Evolutionary conservation across 345 rosid genomes (phyloP), one percentile per base, ranked within the genome.

Genomic region (Brassica carinata): DNA sequence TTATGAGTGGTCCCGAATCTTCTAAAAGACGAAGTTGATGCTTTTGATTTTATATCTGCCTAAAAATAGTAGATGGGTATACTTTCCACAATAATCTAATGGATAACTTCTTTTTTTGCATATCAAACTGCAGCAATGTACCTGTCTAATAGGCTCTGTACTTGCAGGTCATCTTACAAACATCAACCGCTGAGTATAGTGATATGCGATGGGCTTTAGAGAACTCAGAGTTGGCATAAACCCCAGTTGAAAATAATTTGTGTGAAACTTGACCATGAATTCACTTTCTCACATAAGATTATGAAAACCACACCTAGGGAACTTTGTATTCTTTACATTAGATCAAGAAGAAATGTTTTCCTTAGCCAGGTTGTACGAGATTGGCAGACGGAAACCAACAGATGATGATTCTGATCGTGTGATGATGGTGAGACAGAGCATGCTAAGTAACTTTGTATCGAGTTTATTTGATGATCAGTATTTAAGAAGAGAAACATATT

Each of bases 131-230:
- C 62, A 62, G 27, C 4, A 63, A 15, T 3, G 72, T 80, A 93
- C 98, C 96, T 92, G 99, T 71, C 98, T 88, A 34, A 90, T 82
- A 73, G 99, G 96, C 86, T 95, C 98, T 94, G 78, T 82, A 87
- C 73, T 87, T 91, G 87, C 99, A 93, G 72, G 90, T 89, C 89
- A 85, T 79, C 51, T 85, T 81, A 45, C 88, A 92, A 80, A 93
- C 83, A 67, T 62, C 64, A 80, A 87, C 69, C 8, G 97, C 90
- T 74, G 89, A 86, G 18, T 85, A 88, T 53, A 95, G 94, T 45
- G 98, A 91, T 53, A 93, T 65, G 65, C 88, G 89, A 91, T 85
- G 51, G 99, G 98, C 82, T 85, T 93, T 61, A 84, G 64, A 10
- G 94, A 84, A 77, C 80, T 86, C 63, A 79, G 73, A 36, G 86